Conservation (phyloP, 768 basidiomycete genomes). For the Suillus brevipes region DNA sequence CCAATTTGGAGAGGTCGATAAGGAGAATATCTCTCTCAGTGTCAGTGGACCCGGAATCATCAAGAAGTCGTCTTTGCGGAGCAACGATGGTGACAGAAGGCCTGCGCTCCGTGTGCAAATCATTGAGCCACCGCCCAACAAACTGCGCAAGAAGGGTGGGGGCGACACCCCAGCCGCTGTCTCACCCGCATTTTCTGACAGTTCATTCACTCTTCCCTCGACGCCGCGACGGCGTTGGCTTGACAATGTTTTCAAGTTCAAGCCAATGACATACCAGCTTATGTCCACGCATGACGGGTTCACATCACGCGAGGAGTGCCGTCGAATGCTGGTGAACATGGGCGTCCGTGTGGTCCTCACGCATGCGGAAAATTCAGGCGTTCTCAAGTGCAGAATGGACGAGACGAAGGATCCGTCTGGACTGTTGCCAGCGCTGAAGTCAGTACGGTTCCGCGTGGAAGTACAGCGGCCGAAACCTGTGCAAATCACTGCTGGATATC, state of each 20-base stretch:
- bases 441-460: slow-evolving; percentile 83
- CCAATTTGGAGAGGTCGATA: slow-evolving; percentile 40
- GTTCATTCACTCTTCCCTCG: slow-evolving; percentile 44
- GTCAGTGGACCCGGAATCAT: slow-evolving; percentile 20
- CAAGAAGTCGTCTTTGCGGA: slow-evolving; percentile 49
- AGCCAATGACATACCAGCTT: slow-evolving; percentile 59
- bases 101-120: slow-evolving; percentile 48
- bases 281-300: slow-evolving; percentile 58
- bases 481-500: slow-evolving; percentile 47
- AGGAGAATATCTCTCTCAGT: slow-evolving; percentile 50
- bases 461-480: slow-evolving; percentile 46
- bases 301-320: slow-evolving; percentile 73
- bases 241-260: slow-evolving; percentile 84
- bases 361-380: slow-evolving; percentile 59
- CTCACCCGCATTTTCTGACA: slow-evolving; percentile 48
- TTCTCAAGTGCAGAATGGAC: slow-evolving; percentile 77
- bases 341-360: slow-evolving; percentile 69
- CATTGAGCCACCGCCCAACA: slow-evolving; percentile 46
- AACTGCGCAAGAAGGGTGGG: slow-evolving; percentile 34
- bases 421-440: slow-evolving; percentile 56
- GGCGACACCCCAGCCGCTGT: slow-evolving; percentile 17
- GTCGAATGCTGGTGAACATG: slow-evolving; percentile 67
- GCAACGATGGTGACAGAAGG: slow-evolving; percentile 20
- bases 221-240: slow-evolving; percentile 74
- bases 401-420: slow-evolving; percentile 61